A percentile compares a stretch with the other conserved stretches of the same genome.
phyloP scores from a whole-genome alignment of 768 basidiomycete genomes.

The Hericium erinaceus region DNA sequence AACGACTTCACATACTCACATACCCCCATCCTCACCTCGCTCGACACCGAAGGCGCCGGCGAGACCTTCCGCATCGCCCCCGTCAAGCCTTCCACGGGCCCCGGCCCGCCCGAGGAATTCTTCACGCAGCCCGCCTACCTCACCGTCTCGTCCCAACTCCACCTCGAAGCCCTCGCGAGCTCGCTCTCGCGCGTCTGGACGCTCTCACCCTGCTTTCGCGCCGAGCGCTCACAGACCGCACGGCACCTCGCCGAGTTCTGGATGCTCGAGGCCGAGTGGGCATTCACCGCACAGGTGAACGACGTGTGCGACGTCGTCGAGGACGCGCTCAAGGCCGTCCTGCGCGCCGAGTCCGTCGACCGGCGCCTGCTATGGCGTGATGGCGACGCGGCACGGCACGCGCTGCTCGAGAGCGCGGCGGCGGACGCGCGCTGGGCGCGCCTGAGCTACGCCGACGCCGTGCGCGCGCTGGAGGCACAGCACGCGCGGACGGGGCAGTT shows the following conservation, averaged over 20 bases:
- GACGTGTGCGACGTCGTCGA: slow-evolving; percentile 52
- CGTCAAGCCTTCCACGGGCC: slow-evolving; percentile 16
- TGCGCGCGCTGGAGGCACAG: slow-evolving; percentile 41
- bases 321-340: slow-evolving; percentile 35
- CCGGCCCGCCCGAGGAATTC: slow-evolving; percentile 38
- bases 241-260: slow-evolving; percentile 97
- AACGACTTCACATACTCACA: slow-evolving; percentile 73
- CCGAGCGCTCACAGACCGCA: slow-evolving; percentile 79
- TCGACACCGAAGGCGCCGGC: slow-evolving; percentile 94
- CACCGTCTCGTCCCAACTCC: slow-evolving; percentile 93
- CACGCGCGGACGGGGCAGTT: slow-evolving; percentile 34
- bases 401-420: slow-evolving; percentile 28
- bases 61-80: slow-evolving; percentile 73
- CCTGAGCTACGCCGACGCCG: slow-evolving; percentile 73
- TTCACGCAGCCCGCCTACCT: slow-evolving; percentile 73
- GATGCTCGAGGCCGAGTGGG: slow-evolving; percentile 98
- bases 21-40: slow-evolving; percentile 82
- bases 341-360: slow-evolving; percentile 23
- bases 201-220: slow-evolving; percentile 88
- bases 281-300: slow-evolving; percentile 39
- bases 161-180: slow-evolving; percentile 80
- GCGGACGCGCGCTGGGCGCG: slow-evolving; percentile 45
- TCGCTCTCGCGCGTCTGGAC: slow-evolving; percentile 83
- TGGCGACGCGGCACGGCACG: slow-evolving; percentile 25
- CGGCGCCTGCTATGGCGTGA: slow-evolving; percentile 31